A percentile compares a stretch with the other conserved stretches of the same genome.
phyloP scores from a whole-genome alignment of 202 grass and related monocot species.

The Sporobolus alterniflorus region DNA sequence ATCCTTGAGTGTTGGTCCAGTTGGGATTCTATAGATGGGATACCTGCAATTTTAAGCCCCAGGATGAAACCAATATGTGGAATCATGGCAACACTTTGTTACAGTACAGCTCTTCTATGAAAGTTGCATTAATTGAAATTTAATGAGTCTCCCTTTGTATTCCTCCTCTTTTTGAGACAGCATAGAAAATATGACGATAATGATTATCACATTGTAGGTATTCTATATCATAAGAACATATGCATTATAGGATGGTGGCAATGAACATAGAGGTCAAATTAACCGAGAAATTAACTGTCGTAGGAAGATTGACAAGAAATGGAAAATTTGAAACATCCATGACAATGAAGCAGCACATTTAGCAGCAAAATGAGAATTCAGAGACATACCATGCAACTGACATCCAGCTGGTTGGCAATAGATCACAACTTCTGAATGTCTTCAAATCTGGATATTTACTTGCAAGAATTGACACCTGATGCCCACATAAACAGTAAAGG shows the following conservation, averaged over 20 bases:
- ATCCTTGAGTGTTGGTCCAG: conserved; percentile 87
- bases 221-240: background rate
- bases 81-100: conserved; percentile 19
- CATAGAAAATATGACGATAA: background rate
- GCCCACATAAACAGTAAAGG: conserved; percentile 30
- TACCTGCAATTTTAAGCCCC: conserved; percentile 70
- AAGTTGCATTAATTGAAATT: conserved; percentile 13
- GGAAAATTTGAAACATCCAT: background rate
- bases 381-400: conserved; percentile 91
- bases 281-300: background rate
- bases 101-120: conserved; percentile 27
- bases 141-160: conserved; percentile 9
- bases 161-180: background rate
- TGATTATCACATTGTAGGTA: background rate
- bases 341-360: background rate
- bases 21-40: conserved; percentile 91
- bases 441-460: conserved; percentile 81
- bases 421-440: conserved; percentile 83
- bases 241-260: background rate
- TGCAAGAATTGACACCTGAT: conserved; percentile 85
- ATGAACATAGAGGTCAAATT: background rate
- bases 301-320: background rate
- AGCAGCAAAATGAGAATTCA: conserved; percentile 6
- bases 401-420: conserved; percentile 83
- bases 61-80: conserved; percentile 25